Percentiles rank a stretch among this genome's conserved stretches.
phyloP scores from a whole-genome alignment of 441 rosid species.

The Kokia cookei region DNA sequence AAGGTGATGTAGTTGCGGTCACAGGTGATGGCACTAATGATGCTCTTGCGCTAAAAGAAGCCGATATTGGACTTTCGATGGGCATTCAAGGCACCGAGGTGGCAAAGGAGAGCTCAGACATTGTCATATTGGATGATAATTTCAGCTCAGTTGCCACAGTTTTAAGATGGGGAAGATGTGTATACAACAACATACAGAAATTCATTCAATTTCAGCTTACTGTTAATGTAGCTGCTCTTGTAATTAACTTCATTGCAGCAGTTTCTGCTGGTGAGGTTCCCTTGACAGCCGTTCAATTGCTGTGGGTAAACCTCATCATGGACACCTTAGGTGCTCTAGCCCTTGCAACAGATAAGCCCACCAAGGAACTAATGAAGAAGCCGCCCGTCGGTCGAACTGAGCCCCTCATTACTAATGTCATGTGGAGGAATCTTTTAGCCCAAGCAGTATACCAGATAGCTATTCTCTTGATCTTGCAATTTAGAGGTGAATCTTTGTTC shows the following conservation, averaged over 20 bases:
- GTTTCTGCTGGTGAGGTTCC: constrained; percentile 43
- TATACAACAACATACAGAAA: constrained; percentile 43
- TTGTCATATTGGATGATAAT: constrained; percentile 44
- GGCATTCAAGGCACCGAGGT: constrained; percentile 54
- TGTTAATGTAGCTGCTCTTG: constrained; percentile 40
- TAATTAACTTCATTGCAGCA: constrained; percentile 41
- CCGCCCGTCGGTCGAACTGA: constrained; percentile 30
- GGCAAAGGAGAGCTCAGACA: constrained; percentile 47
- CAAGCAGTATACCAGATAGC: constrained; percentile 41
- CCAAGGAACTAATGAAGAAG: constrained; percentile 34
- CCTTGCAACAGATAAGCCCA: constrained; percentile 42
- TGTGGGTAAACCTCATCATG: constrained; percentile 61
- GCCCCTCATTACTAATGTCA: constrained; percentile 39
- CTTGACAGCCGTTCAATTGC: constrained; percentile 48
- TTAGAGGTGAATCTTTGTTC: constrained; percentile 30
- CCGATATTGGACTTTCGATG: constrained; percentile 51
- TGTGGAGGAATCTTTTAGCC: constrained; percentile 43
- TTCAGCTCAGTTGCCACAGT: constrained; percentile 38
- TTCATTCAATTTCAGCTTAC: constrained; percentile 48
- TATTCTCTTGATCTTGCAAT: constrained; percentile 28
- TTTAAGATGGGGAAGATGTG: constrained; percentile 42
- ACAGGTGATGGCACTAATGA: constrained; percentile 59
- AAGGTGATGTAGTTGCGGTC: constrained; percentile 43
- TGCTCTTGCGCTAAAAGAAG: constrained; percentile 47
- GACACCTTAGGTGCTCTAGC: constrained; percentile 51